Base-by-base conservation (phyloP, 805 yeast genomes). In the Geotrichum ghanense region DNA sequence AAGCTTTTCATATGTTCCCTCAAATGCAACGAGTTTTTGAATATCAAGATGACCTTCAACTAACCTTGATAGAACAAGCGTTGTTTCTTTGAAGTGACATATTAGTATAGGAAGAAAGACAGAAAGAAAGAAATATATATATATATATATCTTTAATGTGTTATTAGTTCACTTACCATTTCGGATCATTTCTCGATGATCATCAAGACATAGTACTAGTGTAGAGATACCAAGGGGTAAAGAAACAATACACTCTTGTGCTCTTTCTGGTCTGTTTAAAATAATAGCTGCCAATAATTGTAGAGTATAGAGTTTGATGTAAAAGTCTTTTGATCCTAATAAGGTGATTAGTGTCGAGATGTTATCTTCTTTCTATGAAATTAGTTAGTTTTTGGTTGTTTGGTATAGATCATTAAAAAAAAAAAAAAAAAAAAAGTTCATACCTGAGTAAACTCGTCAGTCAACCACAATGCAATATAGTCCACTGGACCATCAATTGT, bases 21-120 rank as follows among this genome's bases (percentile, higher is more conserved):
- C 97, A 59, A 92, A 92, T 0, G 95, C 98, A 7, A 94, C 94
- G 17, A 92, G 67, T 57, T 88, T 89, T 61, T 92, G 98, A 25
- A 90, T 79, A 61, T 86, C 90, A 49, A 80, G 77, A 56, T 87
- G 85, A 50, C 84, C 82, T 54, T 81, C 80, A 10, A 80, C 94
- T 2, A 92, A 71, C 9, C 88, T 81, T 80, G 83, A 81, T 44
- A 94, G 68, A n/a, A 94, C 67, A 45, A 90, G 64, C 31, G 90
- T 80, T 2, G 92, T 78, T 63, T 92, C 71, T 31, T 10, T 6
- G 12, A 48, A 19, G 19, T 22, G 43, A n/a, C 21, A 2, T 22
- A 19, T 23, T 5, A 10, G 17, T 22, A 10, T 27, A 47, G n/a
- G 19, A 3, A 41, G 2, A 25, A n/a, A 12, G 14, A 42, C 17